Evolutionary conservation across 2,329 filamentous ascomycete species (phyloP).

Genomic region (Alternaria infectoria): DNA sequence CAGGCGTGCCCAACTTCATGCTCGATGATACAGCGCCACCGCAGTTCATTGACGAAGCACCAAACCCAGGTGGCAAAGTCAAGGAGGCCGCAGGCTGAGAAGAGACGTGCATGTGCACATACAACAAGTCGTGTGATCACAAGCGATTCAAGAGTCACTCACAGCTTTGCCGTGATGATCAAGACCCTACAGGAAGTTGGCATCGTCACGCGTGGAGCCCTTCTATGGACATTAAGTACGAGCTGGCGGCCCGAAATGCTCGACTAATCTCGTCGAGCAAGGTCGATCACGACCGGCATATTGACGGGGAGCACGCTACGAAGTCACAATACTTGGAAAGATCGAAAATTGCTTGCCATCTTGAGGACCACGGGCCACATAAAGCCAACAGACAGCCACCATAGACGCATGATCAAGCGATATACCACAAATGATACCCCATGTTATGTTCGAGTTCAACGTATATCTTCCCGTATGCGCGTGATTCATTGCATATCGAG

Average conservation of each 20-base stretch:
- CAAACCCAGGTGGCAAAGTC: constrained; percentile 69
- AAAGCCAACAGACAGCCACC: not conserved
- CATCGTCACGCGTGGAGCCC: not conserved
- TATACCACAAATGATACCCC: not conserved
- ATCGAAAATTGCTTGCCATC: not conserved
- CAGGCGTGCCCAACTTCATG: constrained; percentile 80
- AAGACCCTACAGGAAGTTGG: too few species aligned
- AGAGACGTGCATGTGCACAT: not conserved
- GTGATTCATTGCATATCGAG: not conserved
- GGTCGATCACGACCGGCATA: not conserved
- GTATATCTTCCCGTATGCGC: not conserved
- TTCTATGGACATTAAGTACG: not conserved
- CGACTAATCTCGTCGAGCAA: not conserved
- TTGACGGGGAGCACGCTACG: too few species aligned
- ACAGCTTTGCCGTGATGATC: not conserved
- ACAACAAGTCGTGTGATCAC: not conserved
- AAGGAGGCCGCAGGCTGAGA: constrained; percentile 75
- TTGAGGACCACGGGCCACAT: not conserved
- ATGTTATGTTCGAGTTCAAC: not conserved
- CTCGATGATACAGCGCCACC: constrained; percentile 82
- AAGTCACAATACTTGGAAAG: not conserved
- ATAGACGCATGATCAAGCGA: not conserved
- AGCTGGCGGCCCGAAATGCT: too few species aligned
- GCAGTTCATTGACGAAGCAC: constrained; percentile 92
- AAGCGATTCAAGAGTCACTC: not conserved